Conservation (phyloP, 116 monocot species). For the Dioscorea cayenensis region DNA sequence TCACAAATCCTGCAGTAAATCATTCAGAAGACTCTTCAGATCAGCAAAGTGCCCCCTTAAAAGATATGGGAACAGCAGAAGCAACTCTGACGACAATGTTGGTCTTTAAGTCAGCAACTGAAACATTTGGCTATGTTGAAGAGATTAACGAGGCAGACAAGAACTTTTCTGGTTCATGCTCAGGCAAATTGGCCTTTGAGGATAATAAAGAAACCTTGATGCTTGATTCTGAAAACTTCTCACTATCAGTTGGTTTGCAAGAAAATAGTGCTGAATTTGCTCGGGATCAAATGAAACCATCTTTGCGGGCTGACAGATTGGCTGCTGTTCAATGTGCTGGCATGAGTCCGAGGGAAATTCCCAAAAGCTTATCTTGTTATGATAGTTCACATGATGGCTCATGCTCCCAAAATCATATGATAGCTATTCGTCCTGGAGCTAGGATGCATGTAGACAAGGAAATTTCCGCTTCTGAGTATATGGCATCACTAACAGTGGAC, state of each 20-base stretch:
- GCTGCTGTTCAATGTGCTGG: too few species aligned
- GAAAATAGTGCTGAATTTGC: too few species aligned
- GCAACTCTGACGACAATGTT: background rate
- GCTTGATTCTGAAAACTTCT: too few species aligned
- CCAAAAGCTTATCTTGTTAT: background rate
- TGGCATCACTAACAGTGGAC: background rate
- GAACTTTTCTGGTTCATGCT: background rate
- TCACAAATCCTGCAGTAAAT: background rate
- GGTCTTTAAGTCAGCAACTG: background rate
- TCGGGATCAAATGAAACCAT: too few species aligned
- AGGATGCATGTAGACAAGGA: background rate
- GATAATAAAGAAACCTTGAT: background rate
- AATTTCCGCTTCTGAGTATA: background rate
- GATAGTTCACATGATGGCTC: background rate
- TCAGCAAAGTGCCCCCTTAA: background rate
- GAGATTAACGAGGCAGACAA: background rate
- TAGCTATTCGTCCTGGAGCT: background rate
- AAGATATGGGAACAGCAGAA: background rate
- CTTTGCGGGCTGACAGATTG: too few species aligned
- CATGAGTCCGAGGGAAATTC: too few species aligned
- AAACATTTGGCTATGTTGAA: background rate
- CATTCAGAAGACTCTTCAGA: background rate
- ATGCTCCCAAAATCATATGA: background rate
- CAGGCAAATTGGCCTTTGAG: background rate
- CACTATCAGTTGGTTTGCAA: too few species aligned